Conservation (phyloP, 2,329 filamentous ascomycete genomes). For the Claviceps sp. region DNA sequence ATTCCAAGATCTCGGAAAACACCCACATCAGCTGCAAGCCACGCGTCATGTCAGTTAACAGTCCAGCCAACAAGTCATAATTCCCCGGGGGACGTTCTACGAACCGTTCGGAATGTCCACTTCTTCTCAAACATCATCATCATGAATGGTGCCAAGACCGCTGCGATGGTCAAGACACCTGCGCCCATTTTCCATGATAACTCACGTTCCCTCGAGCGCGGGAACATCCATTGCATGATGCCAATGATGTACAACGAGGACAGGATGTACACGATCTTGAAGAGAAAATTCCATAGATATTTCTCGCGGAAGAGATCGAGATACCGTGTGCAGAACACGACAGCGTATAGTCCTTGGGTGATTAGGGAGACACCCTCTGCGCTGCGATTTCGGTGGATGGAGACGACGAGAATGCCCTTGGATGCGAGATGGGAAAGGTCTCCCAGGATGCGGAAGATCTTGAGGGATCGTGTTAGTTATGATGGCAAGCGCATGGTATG, state of each 20-base stretch:
- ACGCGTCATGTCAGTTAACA: slow-evolving; percentile 1
- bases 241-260: slow-evolving; percentile 78
- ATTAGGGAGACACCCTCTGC: slow-evolving; percentile 88
- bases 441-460: slow-evolving; percentile 63
- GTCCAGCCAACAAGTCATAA: neutral
- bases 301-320: slow-evolving; percentile 59
- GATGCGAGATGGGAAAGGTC: slow-evolving; percentile 76
- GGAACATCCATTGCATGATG: slow-evolving; percentile 76
- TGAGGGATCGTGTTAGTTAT: neutral
- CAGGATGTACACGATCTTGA: slow-evolving; percentile 81
- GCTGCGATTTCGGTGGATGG: slow-evolving; percentile 78
- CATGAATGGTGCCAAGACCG: slow-evolving; percentile 57
- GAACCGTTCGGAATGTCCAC: slow-evolving; percentile 39
- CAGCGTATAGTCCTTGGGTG: slow-evolving; percentile 74
- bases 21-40: slow-evolving; percentile 58
- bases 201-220: slow-evolving; percentile 79
- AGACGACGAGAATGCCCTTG: slow-evolving; percentile 81
- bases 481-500: neutral
- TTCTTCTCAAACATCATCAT: slow-evolving; percentile 50
- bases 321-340: slow-evolving; percentile 80
- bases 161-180: slow-evolving; percentile 49
- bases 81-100: neutral
- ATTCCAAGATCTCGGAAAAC: slow-evolving; percentile 87
- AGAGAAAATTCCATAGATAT: slow-evolving; percentile 56
- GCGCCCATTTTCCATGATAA: slow-evolving; percentile 85